phyloP scores from a whole-genome alignment of 495 filamentous ascomycete species.

The Penicillium fimorum region DNA sequence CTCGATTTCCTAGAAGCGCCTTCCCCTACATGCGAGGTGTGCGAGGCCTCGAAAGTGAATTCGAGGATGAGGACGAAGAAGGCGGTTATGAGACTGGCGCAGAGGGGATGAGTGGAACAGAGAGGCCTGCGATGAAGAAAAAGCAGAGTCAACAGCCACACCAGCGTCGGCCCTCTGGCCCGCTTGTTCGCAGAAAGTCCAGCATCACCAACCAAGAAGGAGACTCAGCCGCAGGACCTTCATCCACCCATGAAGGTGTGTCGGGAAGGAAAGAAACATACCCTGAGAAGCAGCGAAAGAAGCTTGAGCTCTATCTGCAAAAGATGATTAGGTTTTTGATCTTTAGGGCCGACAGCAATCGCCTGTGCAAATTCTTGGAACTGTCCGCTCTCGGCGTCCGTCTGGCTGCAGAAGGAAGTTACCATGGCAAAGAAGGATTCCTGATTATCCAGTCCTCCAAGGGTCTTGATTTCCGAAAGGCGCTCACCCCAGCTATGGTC shows the following conservation, averaged over 20 bases:
- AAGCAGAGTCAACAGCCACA: slow-evolving; percentile 44
- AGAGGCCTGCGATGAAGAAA: slow-evolving; percentile 53
- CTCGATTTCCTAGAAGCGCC: slow-evolving; percentile 84
- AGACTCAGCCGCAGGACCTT: slow-evolving; percentile 41
- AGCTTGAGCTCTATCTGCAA: slow-evolving; percentile 88
- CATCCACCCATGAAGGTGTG: slow-evolving; percentile 44
- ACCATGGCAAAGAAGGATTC: slow-evolving; percentile 96
- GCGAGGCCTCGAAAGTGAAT: slow-evolving; percentile 71
- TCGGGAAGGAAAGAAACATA: slow-evolving; percentile 52
- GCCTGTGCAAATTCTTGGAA: slow-evolving; percentile 94
- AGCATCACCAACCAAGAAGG: slow-evolving; percentile 50
- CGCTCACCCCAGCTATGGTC: slow-evolving; percentile 70
- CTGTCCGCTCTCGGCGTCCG: slow-evolving; percentile 93
- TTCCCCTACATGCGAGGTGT: slow-evolving; percentile 87
- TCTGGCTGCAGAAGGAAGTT: slow-evolving; percentile 90
- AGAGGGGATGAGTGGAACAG: slow-evolving; percentile 57
- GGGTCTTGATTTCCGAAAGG: slow-evolving; percentile 82
- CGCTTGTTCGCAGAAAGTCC: slow-evolving; percentile 54
- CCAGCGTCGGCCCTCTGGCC: slow-evolving; percentile 53
- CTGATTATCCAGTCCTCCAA: slow-evolving; percentile 88
- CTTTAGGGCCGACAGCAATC: slow-evolving; percentile 92
- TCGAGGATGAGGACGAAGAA: slow-evolving; percentile 80
- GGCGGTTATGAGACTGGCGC: slow-evolving; percentile 56
- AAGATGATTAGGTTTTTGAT: slow-evolving; percentile 93
- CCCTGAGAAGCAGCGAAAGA: slow-evolving; percentile 72